Conservation (phyloP, 495 filamentous ascomycete species). For the Neurospora sp. region DNA sequence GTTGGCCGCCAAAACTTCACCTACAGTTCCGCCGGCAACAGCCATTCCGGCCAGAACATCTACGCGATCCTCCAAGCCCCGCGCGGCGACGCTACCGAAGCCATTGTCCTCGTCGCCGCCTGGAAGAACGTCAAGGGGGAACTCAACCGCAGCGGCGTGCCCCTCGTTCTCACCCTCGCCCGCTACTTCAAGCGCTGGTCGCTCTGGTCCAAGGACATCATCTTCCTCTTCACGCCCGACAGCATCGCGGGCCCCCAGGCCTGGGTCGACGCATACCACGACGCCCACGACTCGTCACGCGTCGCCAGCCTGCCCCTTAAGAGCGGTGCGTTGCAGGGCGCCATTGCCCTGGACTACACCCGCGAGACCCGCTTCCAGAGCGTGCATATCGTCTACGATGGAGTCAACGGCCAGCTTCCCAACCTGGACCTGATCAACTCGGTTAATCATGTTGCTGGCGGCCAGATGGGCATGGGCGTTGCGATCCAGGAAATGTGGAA, state of each 20-base stretch:
- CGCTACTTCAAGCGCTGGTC: conserved; percentile 97
- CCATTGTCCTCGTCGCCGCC: conserved; percentile 80
- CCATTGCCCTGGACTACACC: conserved; percentile 86
- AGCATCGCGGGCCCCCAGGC: conserved; percentile 86
- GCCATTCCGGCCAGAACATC: conserved; percentile 74
- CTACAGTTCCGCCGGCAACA: conserved; percentile 70
- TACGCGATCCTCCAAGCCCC: conserved; percentile 95
- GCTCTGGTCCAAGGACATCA: conserved; percentile 97
- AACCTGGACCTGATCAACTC: conserved; percentile 96
- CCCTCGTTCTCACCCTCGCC: conserved; percentile 73
- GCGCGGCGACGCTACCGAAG: conserved; percentile 94
- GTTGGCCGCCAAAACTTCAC: conserved; percentile 66
- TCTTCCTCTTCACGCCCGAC: conserved; percentile 80
- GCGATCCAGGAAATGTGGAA: conserved; percentile 78
- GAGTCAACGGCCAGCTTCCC: conserved; percentile 89
- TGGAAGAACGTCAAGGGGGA: conserved; percentile 77
- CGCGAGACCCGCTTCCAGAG: conserved; percentile 73
- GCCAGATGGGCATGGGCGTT: conserved; percentile 83
- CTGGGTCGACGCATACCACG: conserved; percentile 96
- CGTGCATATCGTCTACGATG: conserved; percentile 88
- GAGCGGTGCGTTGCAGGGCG: conserved; percentile 86
- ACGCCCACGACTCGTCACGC: conserved; percentile 56
- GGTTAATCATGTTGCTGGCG: conserved; percentile 73
- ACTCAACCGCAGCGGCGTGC: conserved; percentile 77
- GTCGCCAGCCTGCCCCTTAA: conserved; percentile 80